Evolutionary conservation across 306 rosid species (phyloP).

Genomic region (Gleditsia sinensis): DNA sequence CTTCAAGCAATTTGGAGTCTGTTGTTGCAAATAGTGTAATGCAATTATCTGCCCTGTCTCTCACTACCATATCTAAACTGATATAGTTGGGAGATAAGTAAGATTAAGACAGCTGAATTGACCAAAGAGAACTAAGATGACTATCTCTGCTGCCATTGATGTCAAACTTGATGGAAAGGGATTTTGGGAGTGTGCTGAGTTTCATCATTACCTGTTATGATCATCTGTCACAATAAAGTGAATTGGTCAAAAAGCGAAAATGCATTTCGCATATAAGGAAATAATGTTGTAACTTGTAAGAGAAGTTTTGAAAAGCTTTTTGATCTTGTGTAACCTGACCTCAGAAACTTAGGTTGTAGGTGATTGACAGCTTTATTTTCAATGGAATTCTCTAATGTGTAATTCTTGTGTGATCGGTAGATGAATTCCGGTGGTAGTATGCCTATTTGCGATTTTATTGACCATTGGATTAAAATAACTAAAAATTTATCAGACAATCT

Average conservation of each 20-base stretch:
- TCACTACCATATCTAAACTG: conserved; percentile 20
- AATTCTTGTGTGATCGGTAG: conserved; percentile 24
- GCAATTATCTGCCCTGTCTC: conserved; percentile 16
- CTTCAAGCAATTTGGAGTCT: conserved; percentile 24
- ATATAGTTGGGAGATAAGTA: neutral
- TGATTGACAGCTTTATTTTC: neutral
- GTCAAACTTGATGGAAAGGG: neutral
- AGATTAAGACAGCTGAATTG: neutral
- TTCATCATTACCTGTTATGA: conserved; percentile 30
- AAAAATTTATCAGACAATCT: neutral
- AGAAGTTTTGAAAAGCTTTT: conserved; percentile 14
- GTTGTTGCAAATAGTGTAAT: conserved; percentile 30
- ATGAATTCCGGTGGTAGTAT: neutral
- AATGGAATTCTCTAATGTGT: conserved; percentile 11
- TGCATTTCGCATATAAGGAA: conserved; percentile 20
- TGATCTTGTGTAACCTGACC: conserved; percentile 22
- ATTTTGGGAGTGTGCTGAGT: conserved; percentile 7
- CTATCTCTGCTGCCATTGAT: neutral
- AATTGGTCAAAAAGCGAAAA: conserved; percentile 36
- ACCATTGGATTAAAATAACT: neutral
- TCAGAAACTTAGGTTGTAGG: conserved; percentile 10
- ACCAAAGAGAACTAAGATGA: neutral
- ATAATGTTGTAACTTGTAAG: neutral
- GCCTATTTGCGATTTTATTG: neutral
- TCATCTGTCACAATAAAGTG: conserved; percentile 18